Base-by-base conservation (phyloP, 345 rosid species). In the Acer saccharum region DNA sequence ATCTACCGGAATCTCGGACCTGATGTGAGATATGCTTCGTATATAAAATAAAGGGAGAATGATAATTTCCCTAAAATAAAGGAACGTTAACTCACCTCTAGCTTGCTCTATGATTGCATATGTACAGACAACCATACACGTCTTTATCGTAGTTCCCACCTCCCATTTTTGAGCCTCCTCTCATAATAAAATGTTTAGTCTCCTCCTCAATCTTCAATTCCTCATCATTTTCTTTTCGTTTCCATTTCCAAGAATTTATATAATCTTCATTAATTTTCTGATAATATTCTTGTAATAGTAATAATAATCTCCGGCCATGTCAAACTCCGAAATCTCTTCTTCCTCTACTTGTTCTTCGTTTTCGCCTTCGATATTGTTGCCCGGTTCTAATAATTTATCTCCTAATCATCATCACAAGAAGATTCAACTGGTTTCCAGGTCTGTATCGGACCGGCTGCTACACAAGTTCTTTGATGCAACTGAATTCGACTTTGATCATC, bases 371-470 rank as follows among this genome's bases (percentile, higher is more conserved):
- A 7, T 43, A 2, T 43, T 43, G 46, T n/a, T 43, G 21, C 43
- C 35, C 1, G n/a, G 77, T 5, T 68, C 79, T n/a, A 35, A 35
- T 35, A 35, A 4, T 35, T 35, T 35, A 35, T 70, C 77, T 27
- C 78, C 85, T 69, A 57, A 68, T 7, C 65, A 78, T 18, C 66
- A 75, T 25, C 78, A 84, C 67, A 57, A 69, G 7, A 80, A 68
- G 54, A 75, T 89, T 69, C 97, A 92, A 60, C 29, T 75, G 6
- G 97, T 92, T 27, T 66, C 94, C 3, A 89, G 85, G 81, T 76
- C 82, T 2, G 89, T 89, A n/a, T 92, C 97, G 13, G 90, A 92
- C 81, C 46, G 80, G 61, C 88, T 92, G 52, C 93, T 90, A 0
- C 57, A 84, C 0, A 92, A 92, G 79, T 92, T 89, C 82, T 87